These are phyloP conservation scores for Liriodendron chinense DNA, from an alignment of 164 flowering plant species.

Conservation along the genomic window DNA sequence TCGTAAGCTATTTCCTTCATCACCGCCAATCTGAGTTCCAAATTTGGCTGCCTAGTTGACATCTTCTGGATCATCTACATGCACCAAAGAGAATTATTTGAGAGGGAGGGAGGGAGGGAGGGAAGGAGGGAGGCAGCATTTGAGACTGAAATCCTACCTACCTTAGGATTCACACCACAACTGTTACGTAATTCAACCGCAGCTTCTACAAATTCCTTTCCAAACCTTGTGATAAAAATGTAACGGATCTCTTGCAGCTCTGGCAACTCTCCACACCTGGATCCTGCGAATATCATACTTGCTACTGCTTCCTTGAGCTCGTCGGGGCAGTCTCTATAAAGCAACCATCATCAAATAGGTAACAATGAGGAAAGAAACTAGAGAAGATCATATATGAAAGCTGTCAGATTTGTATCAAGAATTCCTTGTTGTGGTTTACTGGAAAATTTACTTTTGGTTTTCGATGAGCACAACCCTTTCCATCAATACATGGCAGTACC, in stretches of 20 bases:
- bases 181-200: slow-evolving; percentile 67
- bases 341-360: neutral
- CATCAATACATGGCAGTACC: slow-evolving; percentile 43
- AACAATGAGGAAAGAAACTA: neutral
- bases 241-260: slow-evolving; percentile 76
- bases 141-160: slow-evolving; percentile 10
- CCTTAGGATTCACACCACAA: slow-evolving; percentile 68
- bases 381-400: neutral
- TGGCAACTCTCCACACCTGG: slow-evolving; percentile 88
- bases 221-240: slow-evolving; percentile 49
- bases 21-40: slow-evolving; percentile 60
- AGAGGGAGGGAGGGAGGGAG: no score
- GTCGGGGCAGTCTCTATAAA: slow-evolving; percentile 65
- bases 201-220: slow-evolving; percentile 68
- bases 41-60: slow-evolving; percentile 59
- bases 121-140: neutral
- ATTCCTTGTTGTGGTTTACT: no score
- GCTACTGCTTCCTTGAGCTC: slow-evolving; percentile 73
- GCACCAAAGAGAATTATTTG: neutral
- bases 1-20: slow-evolving; percentile 72
- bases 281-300: slow-evolving; percentile 58
- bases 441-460: slow-evolving; percentile 32
- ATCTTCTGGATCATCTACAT: slow-evolving; percentile 73
- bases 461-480: slow-evolving; percentile 34
- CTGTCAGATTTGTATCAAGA: neutral